A percentile compares a stretch with the other conserved stretches of the same genome.
These are phyloP conservation scores for Eragrostis nindensis DNA, from an alignment of 176 grass and related monocot species.

Conservation along the genomic window DNA sequence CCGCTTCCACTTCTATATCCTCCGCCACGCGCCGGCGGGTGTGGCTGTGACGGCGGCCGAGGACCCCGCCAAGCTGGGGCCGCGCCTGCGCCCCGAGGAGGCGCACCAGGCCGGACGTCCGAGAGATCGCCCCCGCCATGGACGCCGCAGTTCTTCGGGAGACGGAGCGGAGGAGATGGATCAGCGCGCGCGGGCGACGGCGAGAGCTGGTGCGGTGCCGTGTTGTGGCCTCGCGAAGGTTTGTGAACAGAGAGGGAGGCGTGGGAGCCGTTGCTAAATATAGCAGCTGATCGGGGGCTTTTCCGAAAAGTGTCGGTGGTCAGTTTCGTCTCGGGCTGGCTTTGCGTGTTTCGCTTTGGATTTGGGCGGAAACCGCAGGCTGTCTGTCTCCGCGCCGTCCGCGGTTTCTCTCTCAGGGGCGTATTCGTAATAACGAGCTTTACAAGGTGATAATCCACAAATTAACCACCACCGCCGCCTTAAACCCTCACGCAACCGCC, in stretches of 20 bases:
- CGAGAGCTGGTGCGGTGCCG: constrained; percentile 2
- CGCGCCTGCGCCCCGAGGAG: constrained; percentile 4
- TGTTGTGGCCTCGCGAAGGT: constrained; percentile 38
- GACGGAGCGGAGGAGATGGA: neutral
- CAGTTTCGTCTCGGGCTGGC: neutral
- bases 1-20: constrained; percentile 26
- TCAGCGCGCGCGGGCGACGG: constrained; percentile 13
- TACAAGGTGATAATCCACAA: neutral
- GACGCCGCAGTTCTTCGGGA: neutral
- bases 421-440: neutral
- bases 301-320: neutral
- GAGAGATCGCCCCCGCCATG: constrained; percentile 43
- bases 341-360: neutral
- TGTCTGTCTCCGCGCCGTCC: no score
- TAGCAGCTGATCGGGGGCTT: constrained; percentile 1
- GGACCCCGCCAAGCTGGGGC: neutral
- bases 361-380: constrained; percentile 30
- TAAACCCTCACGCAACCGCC: neutral
- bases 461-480: neutral
- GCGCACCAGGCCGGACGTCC: constrained; percentile 19
- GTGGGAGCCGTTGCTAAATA: constrained; percentile 32
- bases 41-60: constrained; percentile 27
- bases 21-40: constrained; percentile 40
- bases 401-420: neutral
- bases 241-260: neutral